Percentiles rank a stretch among this genome's conserved stretches.
Conservation (phyloP, 148 eudicot genomes). For the Nepenthes mirabilis region DNA sequence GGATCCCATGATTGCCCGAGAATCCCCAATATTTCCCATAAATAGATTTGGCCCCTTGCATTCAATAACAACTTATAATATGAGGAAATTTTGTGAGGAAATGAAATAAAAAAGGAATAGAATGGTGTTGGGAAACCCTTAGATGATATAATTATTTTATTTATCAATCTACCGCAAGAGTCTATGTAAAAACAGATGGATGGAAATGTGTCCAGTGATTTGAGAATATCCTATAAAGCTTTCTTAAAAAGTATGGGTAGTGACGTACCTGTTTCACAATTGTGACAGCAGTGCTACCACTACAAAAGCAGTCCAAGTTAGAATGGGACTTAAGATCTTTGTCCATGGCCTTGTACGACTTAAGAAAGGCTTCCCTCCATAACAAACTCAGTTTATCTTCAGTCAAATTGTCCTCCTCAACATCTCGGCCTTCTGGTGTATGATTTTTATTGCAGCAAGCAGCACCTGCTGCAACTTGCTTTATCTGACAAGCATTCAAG, state of each 20-base stretch:
- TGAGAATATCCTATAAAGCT: too few species aligned
- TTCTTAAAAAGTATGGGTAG: constrained; percentile 4
- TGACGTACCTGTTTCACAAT: constrained; percentile 68
- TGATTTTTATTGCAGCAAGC: constrained; percentile 42
- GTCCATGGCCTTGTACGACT: constrained; percentile 89
- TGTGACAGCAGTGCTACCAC: constrained; percentile 94
- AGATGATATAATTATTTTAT: too few species aligned
- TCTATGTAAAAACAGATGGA: too few species aligned
- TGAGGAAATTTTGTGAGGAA: background rate
- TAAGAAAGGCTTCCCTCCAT: constrained; percentile 92
- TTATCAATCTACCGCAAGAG: too few species aligned
- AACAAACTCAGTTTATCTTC: constrained; percentile 37
- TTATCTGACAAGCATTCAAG: constrained; percentile 42
- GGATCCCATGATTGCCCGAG: constrained; percentile 85
- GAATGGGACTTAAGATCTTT: constrained; percentile 84
- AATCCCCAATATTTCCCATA: constrained; percentile 88
- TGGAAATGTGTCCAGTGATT: too few species aligned
- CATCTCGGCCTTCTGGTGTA: constrained; percentile 32
- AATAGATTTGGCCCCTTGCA: constrained; percentile 77
- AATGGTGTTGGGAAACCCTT: too few species aligned
- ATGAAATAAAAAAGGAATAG: background rate
- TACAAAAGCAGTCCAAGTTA: constrained; percentile 91
- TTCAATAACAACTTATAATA: constrained; percentile 1
- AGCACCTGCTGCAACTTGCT: constrained; percentile 40
- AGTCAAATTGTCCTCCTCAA: constrained; percentile 30